A percentile compares a stretch with the other conserved stretches of the same genome.
phyloP scores from a whole-genome alignment of 352 stramenopile genomes.

The Globisporangium cylindrosporum region DNA sequence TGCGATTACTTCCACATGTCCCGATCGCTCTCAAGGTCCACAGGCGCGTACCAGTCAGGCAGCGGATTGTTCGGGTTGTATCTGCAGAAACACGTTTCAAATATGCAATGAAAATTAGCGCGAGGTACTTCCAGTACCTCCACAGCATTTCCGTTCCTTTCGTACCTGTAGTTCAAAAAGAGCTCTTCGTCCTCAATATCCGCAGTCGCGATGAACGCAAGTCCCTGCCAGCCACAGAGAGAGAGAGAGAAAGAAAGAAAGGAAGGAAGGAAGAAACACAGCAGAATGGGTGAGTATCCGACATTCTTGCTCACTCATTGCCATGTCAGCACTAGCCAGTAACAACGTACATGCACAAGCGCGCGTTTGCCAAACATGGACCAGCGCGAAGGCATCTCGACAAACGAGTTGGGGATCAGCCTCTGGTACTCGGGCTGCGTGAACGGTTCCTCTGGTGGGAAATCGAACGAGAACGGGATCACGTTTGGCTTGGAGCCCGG shows the following conservation, averaged over 20 bases:
- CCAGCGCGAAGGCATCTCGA: slow-evolving; percentile 71
- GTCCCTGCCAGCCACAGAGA: slow-evolving; percentile 31
- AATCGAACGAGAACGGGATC: slow-evolving; percentile 81
- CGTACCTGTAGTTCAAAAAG: slow-evolving; percentile 74
- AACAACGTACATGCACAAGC: slow-evolving; percentile 65
- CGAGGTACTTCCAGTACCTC: not conserved
- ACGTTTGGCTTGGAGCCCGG: slow-evolving; percentile 67
- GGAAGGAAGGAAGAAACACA: not conserved
- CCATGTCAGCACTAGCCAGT: not conserved
- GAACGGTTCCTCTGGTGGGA: slow-evolving; percentile 77
- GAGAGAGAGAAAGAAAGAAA: no score
- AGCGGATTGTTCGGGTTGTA: slow-evolving; percentile 77
- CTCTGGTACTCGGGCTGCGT: slow-evolving; percentile 45
- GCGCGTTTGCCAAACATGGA: slow-evolving; percentile 85
- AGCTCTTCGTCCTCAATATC: slow-evolving; percentile 86
- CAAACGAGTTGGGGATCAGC: slow-evolving; percentile 83
- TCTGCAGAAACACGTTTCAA: slow-evolving; percentile 20
- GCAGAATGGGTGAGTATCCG: not conserved
- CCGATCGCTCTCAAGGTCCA: slow-evolving; percentile 75
- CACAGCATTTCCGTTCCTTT: not conserved
- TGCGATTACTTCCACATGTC: slow-evolving; percentile 75
- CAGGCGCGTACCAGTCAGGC: slow-evolving; percentile 81
- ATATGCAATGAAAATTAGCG: not conserved
- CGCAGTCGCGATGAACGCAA: slow-evolving; percentile 71
- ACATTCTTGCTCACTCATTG: not conserved